Evolutionary conservation across 352 stramenopile genomes (phyloP), one percentile per base, ranked within the genome.

Genomic region (Pythium aquatile): DNA sequence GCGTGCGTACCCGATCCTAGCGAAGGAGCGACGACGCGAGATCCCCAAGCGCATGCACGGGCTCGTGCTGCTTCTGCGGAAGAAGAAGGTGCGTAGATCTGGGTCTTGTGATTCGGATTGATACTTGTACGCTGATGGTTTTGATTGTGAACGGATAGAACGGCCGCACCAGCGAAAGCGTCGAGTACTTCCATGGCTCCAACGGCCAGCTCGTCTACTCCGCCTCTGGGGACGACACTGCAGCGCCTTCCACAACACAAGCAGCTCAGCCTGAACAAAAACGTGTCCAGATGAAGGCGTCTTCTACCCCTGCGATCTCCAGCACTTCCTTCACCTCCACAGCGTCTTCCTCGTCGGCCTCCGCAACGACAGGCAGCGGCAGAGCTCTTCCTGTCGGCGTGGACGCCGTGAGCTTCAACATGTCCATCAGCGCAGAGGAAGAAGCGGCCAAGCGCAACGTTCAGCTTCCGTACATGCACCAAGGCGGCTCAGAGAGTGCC

Each of bases 401-500:
- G 24, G 76, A 80, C 58, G 80, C 90, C 26, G 69, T 93, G 52
- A 89, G 74, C 58, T 93, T 93, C 69, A 88, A 87, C 35, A 63
- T 93, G 20, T 79, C 68, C 13, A 89, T 93, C 58, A 88, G 75
- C 16, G 68, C 56, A 8, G 69, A 75, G 11, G 84, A 93, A 53
- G 75, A 86, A 63, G 54, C 60, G 5, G 79, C 80, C 28, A 91
- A 90, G 63, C 77, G 69, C 30, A 71, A 79, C 60, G 84, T 93
- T 20, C 62, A 87, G 60, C 68, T 93, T 30, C 84, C 84, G 30
- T 93, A 93, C 54, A 86, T 87, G 69, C 84, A 91, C 47, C 81
- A 88, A 65, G 70, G 68, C 2, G 56, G 3, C 33, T 29, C 48
- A 2, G 26, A 28, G 2, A 20, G 16, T 13, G 20, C 13, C 24